A percentile compares a stretch with the other conserved stretches of the same genome.
These are phyloP conservation scores for Annulohypoxylon maeteangense DNA, from an alignment of 495 filamentous ascomycete species.

Conservation along the genomic window DNA sequence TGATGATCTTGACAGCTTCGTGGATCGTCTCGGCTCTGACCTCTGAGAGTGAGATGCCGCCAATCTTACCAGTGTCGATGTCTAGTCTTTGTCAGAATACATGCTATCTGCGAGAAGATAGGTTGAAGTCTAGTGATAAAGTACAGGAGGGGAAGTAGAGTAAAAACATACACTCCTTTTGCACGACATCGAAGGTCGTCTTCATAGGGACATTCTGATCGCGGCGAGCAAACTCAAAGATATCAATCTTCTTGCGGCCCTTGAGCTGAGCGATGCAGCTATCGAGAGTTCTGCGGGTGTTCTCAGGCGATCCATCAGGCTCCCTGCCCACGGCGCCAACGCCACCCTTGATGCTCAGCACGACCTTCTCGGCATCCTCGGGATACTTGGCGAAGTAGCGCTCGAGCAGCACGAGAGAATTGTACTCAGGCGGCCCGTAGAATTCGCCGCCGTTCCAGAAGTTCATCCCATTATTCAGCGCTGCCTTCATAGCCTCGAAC, in stretches of 20 bases:
- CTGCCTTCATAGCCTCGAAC: constrained; percentile 73
- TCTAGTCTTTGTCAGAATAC: constrained; percentile 44
- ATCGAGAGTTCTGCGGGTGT: constrained; percentile 73
- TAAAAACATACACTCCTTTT: constrained; percentile 57
- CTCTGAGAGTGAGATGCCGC: constrained; percentile 81
- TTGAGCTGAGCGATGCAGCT: constrained; percentile 69
- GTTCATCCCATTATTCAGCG: constrained; percentile 71
- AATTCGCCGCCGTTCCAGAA: constrained; percentile 87
- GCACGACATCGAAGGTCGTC: constrained; percentile 62
- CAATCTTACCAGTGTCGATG: constrained; percentile 80
- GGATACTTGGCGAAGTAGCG: constrained; percentile 75
- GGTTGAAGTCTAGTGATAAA: background rate
- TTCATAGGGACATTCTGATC: constrained; percentile 67
- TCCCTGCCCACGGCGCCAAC: constrained; percentile 46
- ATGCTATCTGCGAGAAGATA: background rate
- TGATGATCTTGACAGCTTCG: constrained; percentile 73
- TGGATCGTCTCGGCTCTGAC: constrained; percentile 78
- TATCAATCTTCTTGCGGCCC: constrained; percentile 82
- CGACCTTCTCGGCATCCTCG: constrained; percentile 71
- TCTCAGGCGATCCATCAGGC: constrained; percentile 70
- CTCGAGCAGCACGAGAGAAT: constrained; percentile 72
- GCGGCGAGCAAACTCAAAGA: constrained; percentile 81
- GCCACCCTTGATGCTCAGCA: constrained; percentile 74
- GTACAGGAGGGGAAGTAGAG: background rate
- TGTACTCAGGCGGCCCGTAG: constrained; percentile 77